Base-by-base conservation (phyloP, 257 asterid species). In the Cinchona pubescens region DNA sequence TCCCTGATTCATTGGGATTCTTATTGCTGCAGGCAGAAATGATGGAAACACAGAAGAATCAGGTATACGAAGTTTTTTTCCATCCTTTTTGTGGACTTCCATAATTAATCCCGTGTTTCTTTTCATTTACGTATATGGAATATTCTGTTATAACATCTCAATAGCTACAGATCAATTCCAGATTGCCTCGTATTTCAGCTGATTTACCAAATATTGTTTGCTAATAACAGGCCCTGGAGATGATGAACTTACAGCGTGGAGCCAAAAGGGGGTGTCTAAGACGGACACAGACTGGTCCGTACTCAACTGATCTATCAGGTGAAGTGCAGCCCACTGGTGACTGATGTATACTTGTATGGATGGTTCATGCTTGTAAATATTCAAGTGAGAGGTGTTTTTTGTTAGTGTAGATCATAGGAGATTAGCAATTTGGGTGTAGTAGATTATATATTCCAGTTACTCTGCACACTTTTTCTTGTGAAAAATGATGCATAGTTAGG, bases 221-320 rank as follows among this genome's bases (percentile, higher is more conserved):
- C 42, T 37, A 71, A 67, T 42, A 55, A 45, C 88, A 95, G 99
- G 92, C 75, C 23, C 51, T 78, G 82, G 98, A 93, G 90, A 84
- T 84, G 96, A 82, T 83, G 90, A 86, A 86, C 49, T 80, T 80
- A 61, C 89, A 84, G 67, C 81, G 51, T 5, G 92, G 90, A 67
- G 64, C 29, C 4, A 95, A 93, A 88, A 87, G 85, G 60, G 90
- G 84, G 72, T 82, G 96, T 82, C 82, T 92, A 84, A 93, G 97
- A 77, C 90, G 99, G 79, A 95, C 97, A 43, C 94, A 86, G 84
- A 91, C 96, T 8, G 89, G 99, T 69, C 91, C 92, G 21, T 94
- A n/a, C n/a, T n/a, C n/a, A n/a, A n/a, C n/a, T n/a, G n/a, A n/a
- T n/a, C n/a, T n/a, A n/a, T n/a, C n/a, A n/a, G 94, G 97, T 94